Evolutionary conservation across 2,329 filamentous ascomycete genomes (phyloP), one percentile per base, ranked within the genome.

Genomic region (Ampelomyces quisqualis): DNA sequence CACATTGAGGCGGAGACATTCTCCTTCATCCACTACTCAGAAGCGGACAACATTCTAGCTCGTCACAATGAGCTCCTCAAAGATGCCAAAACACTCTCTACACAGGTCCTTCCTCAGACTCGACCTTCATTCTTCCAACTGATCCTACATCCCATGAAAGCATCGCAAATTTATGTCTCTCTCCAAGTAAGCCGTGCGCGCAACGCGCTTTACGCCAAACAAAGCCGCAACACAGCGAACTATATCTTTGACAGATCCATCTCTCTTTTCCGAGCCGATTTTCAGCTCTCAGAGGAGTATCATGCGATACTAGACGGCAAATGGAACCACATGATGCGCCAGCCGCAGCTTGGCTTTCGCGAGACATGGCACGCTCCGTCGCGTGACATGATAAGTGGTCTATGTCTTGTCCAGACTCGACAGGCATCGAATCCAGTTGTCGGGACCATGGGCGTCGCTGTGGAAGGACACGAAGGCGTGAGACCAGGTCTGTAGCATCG

Each of bases 361-460:
- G 19, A 77, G 8, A 35, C 36, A 37, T 72, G 81, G 81, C 82
- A 86, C 57, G 81, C 85, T 53, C 79, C 82, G 1, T 84, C 83
- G 80, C 70, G 80, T 21, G 82, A 85, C 54, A 74, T 76, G 0
- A 71, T 83, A 4, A 80, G 81, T 0, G 73, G 77, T 2, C 69
- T 84, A 49, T 64, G 71, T 4, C 80, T 77, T 38, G 76, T 81
- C 1, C 78, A 82, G 56, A 20, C 18, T 70, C 70, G 2, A 64
- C 70, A 2, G 75, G 80, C 38, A 72, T 72, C n/a, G 74, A 77
- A 5, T 64, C 83, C 3, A 74, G 77, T 2, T 5, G 32, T 14
- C 7, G 82, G 82, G 8, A 71, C 78, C 31, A 68, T 85, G 27
- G 80, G 82, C 19, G 67, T 86, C 37, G 70, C 75, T 2, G 72